Evolutionary conservation across 257 asterid species (phyloP).

Genomic region (Capsicum chinense): DNA sequence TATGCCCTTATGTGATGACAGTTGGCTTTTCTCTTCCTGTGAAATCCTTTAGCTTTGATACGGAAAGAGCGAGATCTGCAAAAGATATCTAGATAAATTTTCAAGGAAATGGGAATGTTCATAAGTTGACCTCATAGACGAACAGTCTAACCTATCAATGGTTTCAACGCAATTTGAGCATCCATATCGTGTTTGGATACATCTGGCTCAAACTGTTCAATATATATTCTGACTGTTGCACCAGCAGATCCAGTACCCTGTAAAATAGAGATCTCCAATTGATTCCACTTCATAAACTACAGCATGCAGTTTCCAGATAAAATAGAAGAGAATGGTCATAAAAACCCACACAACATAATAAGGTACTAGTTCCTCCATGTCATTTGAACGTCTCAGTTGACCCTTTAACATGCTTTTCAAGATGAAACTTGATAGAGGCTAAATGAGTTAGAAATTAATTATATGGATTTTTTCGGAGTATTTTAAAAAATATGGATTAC

Average conservation of each 20-base stretch:
- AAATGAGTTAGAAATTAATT: background rate
- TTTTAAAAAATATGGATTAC: background rate
- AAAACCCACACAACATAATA: background rate
- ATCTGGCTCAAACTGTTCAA: constrained; percentile 87
- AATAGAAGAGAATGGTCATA: background rate
- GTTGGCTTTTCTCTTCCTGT: constrained; percentile 97
- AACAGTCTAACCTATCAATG: constrained; percentile 68
- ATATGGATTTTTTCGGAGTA: background rate
- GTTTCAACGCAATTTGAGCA: constrained; percentile 85
- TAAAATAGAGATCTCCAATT: constrained; percentile 23
- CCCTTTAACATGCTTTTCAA: constrained; percentile 8
- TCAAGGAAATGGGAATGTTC: constrained; percentile 20
- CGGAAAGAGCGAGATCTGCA: constrained; percentile 79
- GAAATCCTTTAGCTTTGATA: constrained; percentile 83
- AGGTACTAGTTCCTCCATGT: background rate
- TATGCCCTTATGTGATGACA: constrained; percentile 69
- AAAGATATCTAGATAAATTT: constrained; percentile 25
- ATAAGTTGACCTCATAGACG: background rate
- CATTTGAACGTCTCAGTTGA: background rate
- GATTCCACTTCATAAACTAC: constrained; percentile 29
- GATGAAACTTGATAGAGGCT: background rate
- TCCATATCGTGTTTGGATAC: constrained; percentile 75
- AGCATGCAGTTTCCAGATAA: background rate
- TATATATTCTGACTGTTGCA: constrained; percentile 84
- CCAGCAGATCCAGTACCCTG: constrained; percentile 99